A percentile compares a stretch with the other conserved stretches of the same genome.
phyloP scores from a whole-genome alignment of 1,284 basidiomycete species.

The Farysia itapuensis region DNA sequence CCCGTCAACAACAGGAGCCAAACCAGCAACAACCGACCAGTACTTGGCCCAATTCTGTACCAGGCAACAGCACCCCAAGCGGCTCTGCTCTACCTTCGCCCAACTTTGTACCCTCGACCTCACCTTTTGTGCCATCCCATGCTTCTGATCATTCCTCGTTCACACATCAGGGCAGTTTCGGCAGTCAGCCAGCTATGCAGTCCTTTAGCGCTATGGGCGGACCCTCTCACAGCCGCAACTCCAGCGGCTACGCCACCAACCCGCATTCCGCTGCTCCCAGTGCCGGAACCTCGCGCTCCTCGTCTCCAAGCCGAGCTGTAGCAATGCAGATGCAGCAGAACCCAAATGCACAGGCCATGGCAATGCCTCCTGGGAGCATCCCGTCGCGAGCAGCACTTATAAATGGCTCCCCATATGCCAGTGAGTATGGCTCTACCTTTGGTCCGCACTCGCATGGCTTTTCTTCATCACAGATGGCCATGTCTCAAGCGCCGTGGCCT shows the following conservation, averaged over 20 bases:
- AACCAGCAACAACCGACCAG: too few relatives aligned
- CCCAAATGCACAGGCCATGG: slow-evolving; percentile 4
- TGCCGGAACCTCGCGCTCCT: slow-evolving; percentile 30
- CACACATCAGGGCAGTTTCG: slow-evolving; percentile 15
- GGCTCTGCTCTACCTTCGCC: slow-evolving; percentile 28
- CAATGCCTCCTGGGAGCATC: slow-evolving; percentile 5
- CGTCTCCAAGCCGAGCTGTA: slow-evolving; percentile 20
- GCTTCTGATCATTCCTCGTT: slow-evolving; percentile 4
- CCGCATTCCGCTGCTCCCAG: slow-evolving; percentile 33
- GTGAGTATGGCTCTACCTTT: neutral
- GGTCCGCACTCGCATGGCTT: neutral
- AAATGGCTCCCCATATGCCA: neutral
- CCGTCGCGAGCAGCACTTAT: neutral
- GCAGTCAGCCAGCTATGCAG: slow-evolving; percentile 10
- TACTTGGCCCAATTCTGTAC: neutral
- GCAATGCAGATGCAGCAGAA: neutral
- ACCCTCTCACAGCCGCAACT: slow-evolving; percentile 13
- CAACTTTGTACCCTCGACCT: slow-evolving; percentile 11
- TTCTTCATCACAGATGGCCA: neutral
- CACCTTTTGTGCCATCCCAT: slow-evolving; percentile 9
- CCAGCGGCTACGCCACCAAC: slow-evolving; percentile 27
- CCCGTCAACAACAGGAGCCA: slow-evolving; percentile 26
- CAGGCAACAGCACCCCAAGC: slow-evolving; percentile 4
- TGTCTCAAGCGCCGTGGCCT: slow-evolving; percentile 12
- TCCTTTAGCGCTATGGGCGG: slow-evolving; percentile 4